Evolutionary conservation across 2,329 filamentous ascomycete species (phyloP).

Genomic region (Claviceps paspali): DNA sequence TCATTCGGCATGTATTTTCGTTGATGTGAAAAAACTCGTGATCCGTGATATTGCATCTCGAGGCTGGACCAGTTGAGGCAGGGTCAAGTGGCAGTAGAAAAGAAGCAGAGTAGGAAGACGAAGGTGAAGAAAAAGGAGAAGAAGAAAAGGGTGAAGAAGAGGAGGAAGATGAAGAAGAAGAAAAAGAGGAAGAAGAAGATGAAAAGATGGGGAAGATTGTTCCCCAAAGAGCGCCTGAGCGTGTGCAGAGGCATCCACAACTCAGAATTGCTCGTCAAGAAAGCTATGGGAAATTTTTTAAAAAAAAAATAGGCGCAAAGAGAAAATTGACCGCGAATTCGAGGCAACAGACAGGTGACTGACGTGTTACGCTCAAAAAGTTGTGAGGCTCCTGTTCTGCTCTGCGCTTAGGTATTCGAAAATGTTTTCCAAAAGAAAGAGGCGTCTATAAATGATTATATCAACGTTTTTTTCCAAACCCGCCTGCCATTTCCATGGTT

Average conservation of each 20-base stretch:
- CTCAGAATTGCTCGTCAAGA: too few relatives aligned
- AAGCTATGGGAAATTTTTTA: too few relatives aligned
- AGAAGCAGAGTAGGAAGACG: background rate
- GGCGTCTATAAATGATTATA: background rate
- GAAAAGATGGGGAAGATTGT: background rate
- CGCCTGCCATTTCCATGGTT: too few relatives aligned
- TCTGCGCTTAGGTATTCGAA: background rate
- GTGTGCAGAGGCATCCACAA: too few relatives aligned
- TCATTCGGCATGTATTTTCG: background rate
- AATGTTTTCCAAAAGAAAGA: background rate
- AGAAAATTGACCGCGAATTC: too few relatives aligned
- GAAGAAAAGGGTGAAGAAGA: background rate
- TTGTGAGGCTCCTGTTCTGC: background rate
- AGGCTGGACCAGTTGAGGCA: background rate
- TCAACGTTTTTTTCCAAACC: too few relatives aligned
- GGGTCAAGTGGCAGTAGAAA: background rate
- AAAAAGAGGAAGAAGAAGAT: background rate
- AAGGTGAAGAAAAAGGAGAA: background rate
- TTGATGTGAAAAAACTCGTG: background rate
- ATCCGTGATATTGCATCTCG: background rate
- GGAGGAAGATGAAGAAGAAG: background rate
- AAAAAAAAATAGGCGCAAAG: too few relatives aligned
- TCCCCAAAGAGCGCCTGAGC: too few relatives aligned
- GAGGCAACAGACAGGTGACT: too few relatives aligned
- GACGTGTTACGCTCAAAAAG: conserved; percentile 1